Base-by-base conservation (phyloP, 306 rosid species). In the Casuarina glauca region DNA sequence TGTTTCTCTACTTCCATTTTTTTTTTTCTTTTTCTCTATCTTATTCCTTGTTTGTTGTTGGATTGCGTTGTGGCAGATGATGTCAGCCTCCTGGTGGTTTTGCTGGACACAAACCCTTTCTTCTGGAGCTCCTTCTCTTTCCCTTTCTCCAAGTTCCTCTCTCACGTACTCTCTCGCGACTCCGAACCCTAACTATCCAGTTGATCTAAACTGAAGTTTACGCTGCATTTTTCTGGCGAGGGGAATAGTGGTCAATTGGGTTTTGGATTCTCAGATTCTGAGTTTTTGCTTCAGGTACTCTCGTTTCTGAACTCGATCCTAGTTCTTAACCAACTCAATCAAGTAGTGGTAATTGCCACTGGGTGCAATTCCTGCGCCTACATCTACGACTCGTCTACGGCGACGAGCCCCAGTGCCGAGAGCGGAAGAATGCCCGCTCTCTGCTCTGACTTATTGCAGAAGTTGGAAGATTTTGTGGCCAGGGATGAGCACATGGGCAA, bases 31-130 rank as follows among this genome's bases (percentile, higher is more conserved):
- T 19, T 77, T 57, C 54, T 16, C n/a, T 54, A 13, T 49, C 43
- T 83, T 5, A 78, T 60, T 71, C 32, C 5, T 41, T 44, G n/a
- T 35, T 12, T 63, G 71, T 67, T 84, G 35, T 72, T 35, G 60
- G 39, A 13, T 80, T 64, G n/a, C 46, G 36, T 54, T 58, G 3
- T 85, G 79, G 84, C 97, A 84, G 98, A 95, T 86, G 98, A 95
- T 66, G 97, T 95, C 39, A 92, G 97, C 83, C 97, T 95, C 55
- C 78, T 92, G 43, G 88, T 92, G 81, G 96, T 95, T 9, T 79
- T 93, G 53, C 76, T 95, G 20, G 98, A 92, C 88, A 87, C 97
- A 38, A 95, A 92, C 73, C 97, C 97, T 17, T 87, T 94, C 87
- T 92, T 94, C 84, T 94, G 97, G 98, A 64, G 81, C 86, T 51